Evolutionary conservation across 306 rosid genomes (phyloP).

Genomic region (Vigna nakashimae): DNA sequence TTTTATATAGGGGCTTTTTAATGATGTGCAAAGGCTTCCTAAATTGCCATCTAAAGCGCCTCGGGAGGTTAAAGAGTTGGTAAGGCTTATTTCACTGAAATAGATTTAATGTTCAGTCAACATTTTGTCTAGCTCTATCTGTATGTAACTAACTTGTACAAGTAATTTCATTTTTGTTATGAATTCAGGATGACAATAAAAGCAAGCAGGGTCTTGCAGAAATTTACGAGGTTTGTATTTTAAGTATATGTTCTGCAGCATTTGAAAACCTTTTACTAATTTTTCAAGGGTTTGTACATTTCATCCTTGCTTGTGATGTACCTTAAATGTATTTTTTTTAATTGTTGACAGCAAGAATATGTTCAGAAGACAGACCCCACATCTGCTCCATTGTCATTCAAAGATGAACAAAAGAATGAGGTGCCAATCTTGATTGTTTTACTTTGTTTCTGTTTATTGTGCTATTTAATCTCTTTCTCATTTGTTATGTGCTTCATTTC

Average conservation of each 20-base stretch:
- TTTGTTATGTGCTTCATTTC: conserved; percentile 26
- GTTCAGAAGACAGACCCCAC: conserved; percentile 66
- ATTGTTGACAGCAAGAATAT: conserved; percentile 80
- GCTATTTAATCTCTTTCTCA: conserved; percentile 19
- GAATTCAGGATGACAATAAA: conserved; percentile 84
- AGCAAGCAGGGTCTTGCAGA: conserved; percentile 93
- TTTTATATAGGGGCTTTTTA: conserved; percentile 65
- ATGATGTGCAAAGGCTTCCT: conserved; percentile 76
- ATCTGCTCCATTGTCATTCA: conserved; percentile 69
- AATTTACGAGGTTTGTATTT: conserved; percentile 80
- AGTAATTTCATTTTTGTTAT: conserved; percentile 29
- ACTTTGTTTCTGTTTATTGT: conserved; percentile 22
- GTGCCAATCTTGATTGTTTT: conserved; percentile 50
- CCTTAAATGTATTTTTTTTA: conserved; percentile 9
- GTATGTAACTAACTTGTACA: conserved; percentile 36
- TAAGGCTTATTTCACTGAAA: conserved; percentile 47
- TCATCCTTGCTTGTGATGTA: conserved; percentile 19
- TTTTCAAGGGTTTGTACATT: background rate
- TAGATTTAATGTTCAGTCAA: conserved; percentile 38
- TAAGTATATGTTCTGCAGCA: conserved; percentile 36
- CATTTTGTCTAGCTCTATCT: conserved; percentile 25
- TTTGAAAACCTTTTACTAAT: conserved; percentile 16
- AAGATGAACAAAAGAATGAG: conserved; percentile 82
- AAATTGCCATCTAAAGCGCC: conserved; percentile 72
- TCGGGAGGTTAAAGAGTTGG: conserved; percentile 79